These are phyloP conservation scores for Madurella mycetomatis DNA, from an alignment of 2,329 filamentous ascomycete species.

Conservation along the genomic window DNA sequence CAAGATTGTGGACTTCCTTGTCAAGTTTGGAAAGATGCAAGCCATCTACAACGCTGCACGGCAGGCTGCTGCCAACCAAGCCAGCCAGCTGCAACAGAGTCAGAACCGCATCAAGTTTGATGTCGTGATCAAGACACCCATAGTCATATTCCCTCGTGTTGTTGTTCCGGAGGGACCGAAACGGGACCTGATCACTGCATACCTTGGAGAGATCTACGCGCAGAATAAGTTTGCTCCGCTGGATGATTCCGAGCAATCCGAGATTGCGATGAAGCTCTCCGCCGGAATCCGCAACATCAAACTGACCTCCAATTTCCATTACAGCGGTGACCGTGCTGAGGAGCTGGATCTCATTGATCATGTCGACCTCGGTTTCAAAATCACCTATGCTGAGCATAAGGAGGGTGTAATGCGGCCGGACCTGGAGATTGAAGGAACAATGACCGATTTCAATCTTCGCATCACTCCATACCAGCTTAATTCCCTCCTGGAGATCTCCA, in stretches of 20 bases:
- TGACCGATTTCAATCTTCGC: constrained; percentile 89
- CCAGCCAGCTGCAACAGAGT: constrained; percentile 86
- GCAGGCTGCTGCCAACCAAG: constrained; percentile 89
- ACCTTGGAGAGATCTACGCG: constrained; percentile 94
- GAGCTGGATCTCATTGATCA: constrained; percentile 96
- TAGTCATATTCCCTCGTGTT: constrained; percentile 85
- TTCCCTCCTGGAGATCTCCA: constrained; percentile 81
- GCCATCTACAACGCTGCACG: constrained; percentile 96
- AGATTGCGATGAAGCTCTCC: constrained; percentile 82
- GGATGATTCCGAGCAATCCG: constrained; percentile 67
- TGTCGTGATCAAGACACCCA: constrained; percentile 87
- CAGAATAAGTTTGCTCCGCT: constrained; percentile 88
- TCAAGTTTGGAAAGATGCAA: constrained; percentile 99
- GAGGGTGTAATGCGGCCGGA: constrained; percentile 75
- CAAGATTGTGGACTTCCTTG: constrained; percentile 95
- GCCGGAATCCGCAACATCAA: constrained; percentile 90
- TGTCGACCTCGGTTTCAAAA: constrained; percentile 87
- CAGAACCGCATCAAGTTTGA: constrained; percentile 91
- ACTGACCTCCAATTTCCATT: constrained; percentile 85
- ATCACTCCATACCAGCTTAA: constrained; percentile 89
- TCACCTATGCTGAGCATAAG: constrained; percentile 87
- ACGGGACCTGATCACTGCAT: constrained; percentile 83
- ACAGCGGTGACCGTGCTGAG: constrained; percentile 65
- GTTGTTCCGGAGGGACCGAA: constrained; percentile 65
- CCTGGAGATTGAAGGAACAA: constrained; percentile 81